Evolutionary conservation across 306 rosid genomes (phyloP).

Genomic region (Sicyos edulis): DNA sequence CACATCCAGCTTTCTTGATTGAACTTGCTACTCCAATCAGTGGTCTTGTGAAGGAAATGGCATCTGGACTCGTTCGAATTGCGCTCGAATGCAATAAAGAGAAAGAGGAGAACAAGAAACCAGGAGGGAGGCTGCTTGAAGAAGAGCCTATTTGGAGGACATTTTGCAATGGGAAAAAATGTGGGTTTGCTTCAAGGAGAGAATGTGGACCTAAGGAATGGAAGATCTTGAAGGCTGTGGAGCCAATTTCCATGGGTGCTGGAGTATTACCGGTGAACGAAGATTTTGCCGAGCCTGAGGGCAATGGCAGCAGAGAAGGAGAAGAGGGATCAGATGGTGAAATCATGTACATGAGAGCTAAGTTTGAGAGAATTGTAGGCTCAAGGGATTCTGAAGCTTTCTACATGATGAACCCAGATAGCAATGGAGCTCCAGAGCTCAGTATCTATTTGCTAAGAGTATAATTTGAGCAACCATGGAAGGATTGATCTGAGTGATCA

Average conservation of each 20-base stretch:
- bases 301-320: not conserved
- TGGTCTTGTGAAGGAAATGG: conserved; percentile 94
- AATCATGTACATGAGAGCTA: conserved; percentile 94
- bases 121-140: conserved; percentile 41
- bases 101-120: conserved; percentile 36
- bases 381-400: conserved; percentile 98
- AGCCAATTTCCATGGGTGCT: conserved; percentile 94
- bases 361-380: conserved; percentile 96
- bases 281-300: not conserved
- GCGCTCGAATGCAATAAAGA: conserved; percentile 83
- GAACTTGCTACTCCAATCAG: conserved; percentile 92
- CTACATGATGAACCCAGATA: conserved; percentile 99
- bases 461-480: conserved; percentile 35
- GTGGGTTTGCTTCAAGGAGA: conserved; percentile 83
- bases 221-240: conserved; percentile 79
- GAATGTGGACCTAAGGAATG: conserved; percentile 83
- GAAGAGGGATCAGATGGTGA: conserved; percentile 54
- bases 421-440: conserved; percentile 96
- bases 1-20: conserved; percentile 74
- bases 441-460: conserved; percentile 94
- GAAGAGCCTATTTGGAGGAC: conserved; percentile 80
- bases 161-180: conserved; percentile 81
- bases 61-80: conserved; percentile 89
- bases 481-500: too few relatives aligned
- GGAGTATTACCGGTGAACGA: conserved; percentile 68